These are phyloP conservation scores for Salix caprea DNA, from an alignment of 345 rosid genomes.

Conservation along the genomic window DNA sequence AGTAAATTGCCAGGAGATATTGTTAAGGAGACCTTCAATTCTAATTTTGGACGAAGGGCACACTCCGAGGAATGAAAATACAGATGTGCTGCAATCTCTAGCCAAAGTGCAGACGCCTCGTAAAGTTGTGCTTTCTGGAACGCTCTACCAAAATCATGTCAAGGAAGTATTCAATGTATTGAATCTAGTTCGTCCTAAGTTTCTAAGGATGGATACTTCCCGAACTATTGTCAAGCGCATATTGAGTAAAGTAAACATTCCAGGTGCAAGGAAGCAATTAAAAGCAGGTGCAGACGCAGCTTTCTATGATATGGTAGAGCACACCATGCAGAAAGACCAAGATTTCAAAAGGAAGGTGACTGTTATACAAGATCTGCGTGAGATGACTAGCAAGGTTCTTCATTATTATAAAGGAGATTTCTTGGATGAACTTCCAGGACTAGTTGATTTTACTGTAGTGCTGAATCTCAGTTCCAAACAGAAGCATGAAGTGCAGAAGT, in stretches of 20 bases:
- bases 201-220: constrained; percentile 47
- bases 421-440: constrained; percentile 79
- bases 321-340: constrained; percentile 48
- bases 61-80: constrained; percentile 78
- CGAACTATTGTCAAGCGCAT: constrained; percentile 48
- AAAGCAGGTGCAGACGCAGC: constrained; percentile 38
- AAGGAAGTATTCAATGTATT: constrained; percentile 80
- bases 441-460: constrained; percentile 67
- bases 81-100: constrained; percentile 62
- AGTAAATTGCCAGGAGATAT: constrained; percentile 50
- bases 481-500: constrained; percentile 42
- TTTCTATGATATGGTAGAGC: constrained; percentile 69
- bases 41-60: constrained; percentile 89
- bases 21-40: constrained; percentile 66
- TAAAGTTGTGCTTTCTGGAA: constrained; percentile 87
- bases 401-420: constrained; percentile 93
- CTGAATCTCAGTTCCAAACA: constrained; percentile 62
- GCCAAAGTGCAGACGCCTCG: constrained; percentile 76
- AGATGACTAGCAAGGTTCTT: constrained; percentile 73
- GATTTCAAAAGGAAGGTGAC: constrained; percentile 52
- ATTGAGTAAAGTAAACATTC: constrained; percentile 56
- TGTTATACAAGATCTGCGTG: constrained; percentile 72
- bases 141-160: constrained; percentile 84
- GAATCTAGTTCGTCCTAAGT: constrained; percentile 85
- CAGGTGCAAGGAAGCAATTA: constrained; percentile 42